These are phyloP conservation scores for Sphaerulina vaccinii DNA, from an alignment of 2,329 filamentous ascomycete genomes.

Conservation along the genomic window DNA sequence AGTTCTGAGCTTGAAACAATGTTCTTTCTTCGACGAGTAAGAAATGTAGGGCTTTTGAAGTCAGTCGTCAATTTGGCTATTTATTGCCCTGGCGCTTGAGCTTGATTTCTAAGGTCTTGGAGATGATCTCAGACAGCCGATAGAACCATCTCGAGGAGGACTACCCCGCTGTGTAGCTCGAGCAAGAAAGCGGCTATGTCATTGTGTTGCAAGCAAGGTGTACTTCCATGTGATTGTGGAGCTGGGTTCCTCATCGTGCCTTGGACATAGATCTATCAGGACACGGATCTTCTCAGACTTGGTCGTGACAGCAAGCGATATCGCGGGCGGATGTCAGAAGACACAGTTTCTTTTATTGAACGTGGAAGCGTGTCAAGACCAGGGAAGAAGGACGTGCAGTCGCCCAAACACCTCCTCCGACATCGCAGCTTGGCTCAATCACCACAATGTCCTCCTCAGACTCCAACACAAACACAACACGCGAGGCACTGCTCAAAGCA, in stretches of 20 bases:
- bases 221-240: too few relatives aligned
- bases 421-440: too few relatives aligned
- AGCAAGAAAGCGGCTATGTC: background rate
- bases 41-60: background rate
- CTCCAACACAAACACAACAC: slow-evolving; percentile 2
- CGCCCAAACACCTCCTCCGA: background rate
- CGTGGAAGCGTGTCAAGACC: too few relatives aligned
- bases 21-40: background rate
- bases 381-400: background rate
- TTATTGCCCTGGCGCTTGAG: background rate
- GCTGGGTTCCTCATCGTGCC: too few relatives aligned
- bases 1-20: background rate
- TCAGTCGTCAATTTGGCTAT: background rate
- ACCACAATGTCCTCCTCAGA: slow-evolving; percentile 2
- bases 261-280: too few relatives aligned
- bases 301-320: too few relatives aligned
- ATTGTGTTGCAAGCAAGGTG: too few relatives aligned
- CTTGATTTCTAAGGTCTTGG: too few relatives aligned
- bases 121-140: slow-evolving; percentile 5
- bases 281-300: too few relatives aligned
- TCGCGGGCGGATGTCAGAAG: too few relatives aligned
- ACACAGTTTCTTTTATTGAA: too few relatives aligned
- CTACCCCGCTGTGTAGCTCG: background rate
- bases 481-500: slow-evolving; percentile 31
- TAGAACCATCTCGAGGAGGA: too few relatives aligned